Base-by-base conservation (phyloP, 768 basidiomycete species). In the Serendipita indica region DNA sequence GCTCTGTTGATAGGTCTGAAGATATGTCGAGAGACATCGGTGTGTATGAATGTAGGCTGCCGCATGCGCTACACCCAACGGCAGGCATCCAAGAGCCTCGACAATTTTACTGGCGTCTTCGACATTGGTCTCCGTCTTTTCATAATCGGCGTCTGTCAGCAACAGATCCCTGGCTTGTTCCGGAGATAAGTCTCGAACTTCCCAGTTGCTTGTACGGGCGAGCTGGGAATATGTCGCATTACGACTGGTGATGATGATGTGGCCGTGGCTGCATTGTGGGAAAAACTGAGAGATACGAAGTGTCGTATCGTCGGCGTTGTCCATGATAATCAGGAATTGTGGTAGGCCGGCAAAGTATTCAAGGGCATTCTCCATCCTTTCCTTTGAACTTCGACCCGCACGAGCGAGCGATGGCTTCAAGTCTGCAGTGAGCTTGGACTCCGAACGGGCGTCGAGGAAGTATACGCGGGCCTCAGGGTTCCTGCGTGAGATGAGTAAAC, bases 281-380 rank as follows among this genome's bases (percentile, higher is more conserved):
- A 54, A 16, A 54, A 28, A 54, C 4, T 12, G 3, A 7, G 25
- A 33, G 12, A 54, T 12, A 7, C 32, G n/a, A 2, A 54, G 25
- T 7, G 22, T 22, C 4, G 22, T 20, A 27, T 54, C 49, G n/a
- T 54, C 49, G 10, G 49, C 49, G 30, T 54, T 54, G 49, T 54
- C 49, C 25, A 54, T 54, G 49, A 54, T 54, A 18, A 54, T 22
- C 49, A 54, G 22, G 10, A 10, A 37, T n/a, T n/a, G n/a, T n/a
- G n/a, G n/a, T n/a, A n/a, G n/a, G n/a, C n/a, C n/a, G n/a, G n/a
- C n/a, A n/a, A n/a, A n/a, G n/a, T n/a, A n/a, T n/a, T n/a, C n/a
- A n/a, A n/a, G n/a, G n/a, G n/a, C n/a, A n/a, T n/a, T n/a, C n/a
- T n/a, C n/a, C n/a, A n/a, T n/a, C n/a, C n/a, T n/a, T n/a, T n/a